These are phyloP conservation scores for Sungouiella blattae DNA, from an alignment of 805 yeast species.

Conservation along the genomic window DNA sequence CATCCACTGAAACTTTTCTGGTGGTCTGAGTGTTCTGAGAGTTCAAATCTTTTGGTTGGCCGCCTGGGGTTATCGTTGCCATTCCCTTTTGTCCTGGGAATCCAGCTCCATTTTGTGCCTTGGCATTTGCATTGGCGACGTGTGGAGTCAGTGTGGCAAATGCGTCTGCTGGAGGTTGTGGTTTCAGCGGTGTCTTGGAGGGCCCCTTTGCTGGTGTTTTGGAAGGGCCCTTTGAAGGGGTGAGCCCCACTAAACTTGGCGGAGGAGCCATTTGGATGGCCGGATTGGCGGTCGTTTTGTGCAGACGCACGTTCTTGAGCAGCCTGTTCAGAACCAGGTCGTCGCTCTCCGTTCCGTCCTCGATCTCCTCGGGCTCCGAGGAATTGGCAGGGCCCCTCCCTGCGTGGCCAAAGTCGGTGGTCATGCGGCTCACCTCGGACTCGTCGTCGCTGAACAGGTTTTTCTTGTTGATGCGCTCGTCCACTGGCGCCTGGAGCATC, in stretches of 20 bases:
- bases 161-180: not conserved
- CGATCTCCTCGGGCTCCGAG: conserved; percentile 7
- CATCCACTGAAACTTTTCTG: no score
- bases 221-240: conserved; percentile 7
- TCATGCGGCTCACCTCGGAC: conserved; percentile 4
- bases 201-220: conserved; percentile 3
- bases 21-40: no score
- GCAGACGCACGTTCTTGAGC: conserved; percentile 2
- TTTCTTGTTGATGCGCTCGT: not conserved
- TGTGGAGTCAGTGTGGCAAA: conserved; percentile 12
- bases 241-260: no score
- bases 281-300: not conserved
- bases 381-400: conserved; percentile 1
- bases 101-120: no score
- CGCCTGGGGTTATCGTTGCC: no score
- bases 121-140: no score
- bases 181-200: not conserved
- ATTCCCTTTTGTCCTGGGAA: no score
- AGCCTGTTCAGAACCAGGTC: conserved; percentile 6
- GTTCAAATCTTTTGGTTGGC: no score
- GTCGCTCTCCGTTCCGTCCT: conserved; percentile 11
- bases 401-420: conserved; percentile 4
- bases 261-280: conserved; percentile 5
- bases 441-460: conserved; percentile 9
- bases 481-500: conserved; percentile 34